Conservation (phyloP, 73 alveolate species). For the Tetrahymena malaccensis region DNA sequence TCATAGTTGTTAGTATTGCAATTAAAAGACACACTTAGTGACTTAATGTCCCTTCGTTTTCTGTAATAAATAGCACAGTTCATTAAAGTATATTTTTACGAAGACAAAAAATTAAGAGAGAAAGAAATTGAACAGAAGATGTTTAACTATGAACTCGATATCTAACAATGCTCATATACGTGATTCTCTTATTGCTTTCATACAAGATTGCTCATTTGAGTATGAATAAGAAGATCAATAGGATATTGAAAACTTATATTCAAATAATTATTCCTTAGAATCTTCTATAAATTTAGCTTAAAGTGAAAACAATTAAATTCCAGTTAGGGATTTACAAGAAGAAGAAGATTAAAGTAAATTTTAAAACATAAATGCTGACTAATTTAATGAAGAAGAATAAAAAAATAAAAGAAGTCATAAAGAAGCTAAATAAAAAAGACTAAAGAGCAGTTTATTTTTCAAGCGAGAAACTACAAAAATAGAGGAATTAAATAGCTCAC, state of each 20-base stretch:
- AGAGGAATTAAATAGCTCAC: not conserved
- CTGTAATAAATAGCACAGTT: not conserved
- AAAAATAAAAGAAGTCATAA: not conserved
- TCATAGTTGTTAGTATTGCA: not conserved
- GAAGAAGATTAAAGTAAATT: not conserved
- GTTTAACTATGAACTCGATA: not conserved
- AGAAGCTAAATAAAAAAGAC: too few species aligned
- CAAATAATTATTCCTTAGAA: not conserved
- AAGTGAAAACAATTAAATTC: not conserved
- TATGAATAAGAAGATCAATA: not conserved
- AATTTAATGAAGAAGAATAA: not conserved
- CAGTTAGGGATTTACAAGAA: not conserved
- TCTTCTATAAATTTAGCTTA: not conserved
- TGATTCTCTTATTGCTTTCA: not conserved
- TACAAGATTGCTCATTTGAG: not conserved
- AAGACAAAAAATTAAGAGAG: not conserved
- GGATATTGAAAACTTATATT: not conserved
- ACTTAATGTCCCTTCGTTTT: not conserved
- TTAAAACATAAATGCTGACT: not conserved
- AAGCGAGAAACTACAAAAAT: not conserved
- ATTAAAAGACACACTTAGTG: not conserved
- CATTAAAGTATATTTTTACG: not conserved
- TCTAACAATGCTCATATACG: not conserved
- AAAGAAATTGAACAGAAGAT: not conserved
- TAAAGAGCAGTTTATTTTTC: not conserved